Evolutionary conservation across 73 alveolate species (phyloP).

Genomic region (Paramecium pentaurelia): DNA sequence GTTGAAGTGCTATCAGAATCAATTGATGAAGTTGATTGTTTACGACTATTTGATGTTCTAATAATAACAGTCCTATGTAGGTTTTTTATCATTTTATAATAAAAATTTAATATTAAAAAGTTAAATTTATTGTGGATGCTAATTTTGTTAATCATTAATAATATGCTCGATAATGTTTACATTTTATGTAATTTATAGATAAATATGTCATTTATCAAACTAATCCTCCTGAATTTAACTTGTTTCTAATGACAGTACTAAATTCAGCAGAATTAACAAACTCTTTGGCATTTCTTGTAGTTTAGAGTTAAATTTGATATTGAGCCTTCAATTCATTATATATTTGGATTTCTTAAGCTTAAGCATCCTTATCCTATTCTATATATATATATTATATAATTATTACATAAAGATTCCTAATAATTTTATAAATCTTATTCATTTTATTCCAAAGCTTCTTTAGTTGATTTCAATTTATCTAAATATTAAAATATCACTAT

Average conservation of each 20-base stretch:
- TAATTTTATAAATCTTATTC: neutral
- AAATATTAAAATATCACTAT: neutral
- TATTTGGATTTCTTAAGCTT: neutral
- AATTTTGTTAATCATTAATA: neutral
- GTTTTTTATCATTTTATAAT: neutral
- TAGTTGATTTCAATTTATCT: slow-evolving; percentile 16
- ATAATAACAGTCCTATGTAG: neutral
- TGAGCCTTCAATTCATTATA: neutral
- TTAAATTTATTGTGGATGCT: neutral
- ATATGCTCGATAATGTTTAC: neutral
- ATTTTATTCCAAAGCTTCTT: neutral
- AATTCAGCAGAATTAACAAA: slow-evolving; percentile 25
- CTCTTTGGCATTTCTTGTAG: neutral
- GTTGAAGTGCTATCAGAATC: neutral
- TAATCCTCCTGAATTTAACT: neutral
- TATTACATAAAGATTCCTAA: neutral
- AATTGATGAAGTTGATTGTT: neutral
- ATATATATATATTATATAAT: neutral
- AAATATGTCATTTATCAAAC: neutral
- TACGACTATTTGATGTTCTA: neutral
- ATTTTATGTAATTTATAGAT: neutral
- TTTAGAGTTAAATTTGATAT: neutral
- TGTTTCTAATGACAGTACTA: neutral
- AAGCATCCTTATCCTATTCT: neutral
- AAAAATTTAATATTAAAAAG: neutral